Conservation (phyloP, 2,329 filamentous ascomycete species). For the Diplodia mutila region DNA sequence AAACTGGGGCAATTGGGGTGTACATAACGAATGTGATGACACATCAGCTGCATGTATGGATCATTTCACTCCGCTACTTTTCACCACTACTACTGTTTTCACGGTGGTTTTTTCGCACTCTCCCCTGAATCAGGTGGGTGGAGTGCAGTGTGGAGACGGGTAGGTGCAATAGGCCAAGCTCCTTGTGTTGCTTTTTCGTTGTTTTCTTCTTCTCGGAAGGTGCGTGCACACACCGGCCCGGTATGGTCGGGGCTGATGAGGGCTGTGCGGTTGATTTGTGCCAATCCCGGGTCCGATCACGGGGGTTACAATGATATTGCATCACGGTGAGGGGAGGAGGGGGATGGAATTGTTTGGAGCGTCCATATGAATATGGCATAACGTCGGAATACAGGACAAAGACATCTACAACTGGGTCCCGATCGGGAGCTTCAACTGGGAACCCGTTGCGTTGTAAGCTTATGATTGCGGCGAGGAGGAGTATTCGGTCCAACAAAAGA, state of each 20-base stretch:
- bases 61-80: background rate
- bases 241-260: background rate
- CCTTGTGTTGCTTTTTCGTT: too few relatives aligned
- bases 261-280: background rate
- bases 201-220: background rate
- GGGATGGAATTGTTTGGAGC: background rate
- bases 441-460: background rate
- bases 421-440: background rate
- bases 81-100: background rate
- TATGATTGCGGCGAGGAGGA: background rate
- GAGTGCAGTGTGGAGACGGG: background rate
- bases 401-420: background rate
- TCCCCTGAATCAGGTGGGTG: background rate
- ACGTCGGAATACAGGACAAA: background rate
- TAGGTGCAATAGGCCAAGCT: background rate
- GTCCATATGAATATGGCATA: background rate
- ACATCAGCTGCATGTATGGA: background rate
- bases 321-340: background rate
- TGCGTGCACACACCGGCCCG: slow-evolving; percentile 3
- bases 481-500: background rate
- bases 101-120: background rate
- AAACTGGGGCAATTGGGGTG: background rate
- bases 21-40: slow-evolving; percentile 21
- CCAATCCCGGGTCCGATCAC: background rate
- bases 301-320: background rate